These are phyloP conservation scores for Nemophila menziesii DNA, from an alignment of 257 asterid species.

Conservation along the genomic window DNA sequence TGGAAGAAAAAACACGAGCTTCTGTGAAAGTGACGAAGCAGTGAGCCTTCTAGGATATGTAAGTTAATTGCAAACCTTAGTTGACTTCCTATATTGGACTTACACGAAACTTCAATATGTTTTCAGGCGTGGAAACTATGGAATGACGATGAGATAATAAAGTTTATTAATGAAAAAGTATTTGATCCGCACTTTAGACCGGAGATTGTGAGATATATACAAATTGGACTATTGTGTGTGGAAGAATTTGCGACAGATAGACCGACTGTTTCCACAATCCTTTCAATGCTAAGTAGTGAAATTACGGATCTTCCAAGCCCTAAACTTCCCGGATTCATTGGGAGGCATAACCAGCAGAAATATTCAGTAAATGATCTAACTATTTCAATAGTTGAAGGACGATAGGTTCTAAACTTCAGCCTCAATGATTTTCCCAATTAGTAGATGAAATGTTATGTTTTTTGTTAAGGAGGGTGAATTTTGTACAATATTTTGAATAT, in stretches of 20 bases:
- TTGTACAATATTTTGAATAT: too few species aligned
- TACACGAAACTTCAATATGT: background rate
- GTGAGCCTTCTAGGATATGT: slow-evolving; percentile 51
- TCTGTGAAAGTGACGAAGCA: slow-evolving; percentile 35
- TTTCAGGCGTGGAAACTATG: slow-evolving; percentile 71
- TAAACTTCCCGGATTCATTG: slow-evolving; percentile 45
- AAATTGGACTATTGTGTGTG: slow-evolving; percentile 65
- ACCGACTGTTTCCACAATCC: slow-evolving; percentile 58
- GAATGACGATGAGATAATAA: slow-evolving; percentile 41
- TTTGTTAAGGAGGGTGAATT: too few species aligned
- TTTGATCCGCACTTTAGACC: background rate
- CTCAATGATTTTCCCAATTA: too few species aligned
- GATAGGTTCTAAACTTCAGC: slow-evolving; percentile 16
- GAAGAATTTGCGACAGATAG: slow-evolving; percentile 51
- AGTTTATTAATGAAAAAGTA: slow-evolving; percentile 29
- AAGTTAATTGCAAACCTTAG: slow-evolving; percentile 16
- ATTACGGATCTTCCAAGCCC: slow-evolving; percentile 38
- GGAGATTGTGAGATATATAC: slow-evolving; percentile 35
- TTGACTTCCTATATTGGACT: background rate
- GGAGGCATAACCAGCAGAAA: slow-evolving; percentile 32
- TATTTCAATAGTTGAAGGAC: slow-evolving; percentile 48
- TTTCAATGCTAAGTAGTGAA: slow-evolving; percentile 59
- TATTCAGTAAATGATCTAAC: slow-evolving; percentile 50
- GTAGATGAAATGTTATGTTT: too few species aligned
- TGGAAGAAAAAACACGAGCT: slow-evolving; percentile 46